Conservation (phyloP, 2,329 filamentous ascomycete species). For the Aspergillus latus region DNA sequence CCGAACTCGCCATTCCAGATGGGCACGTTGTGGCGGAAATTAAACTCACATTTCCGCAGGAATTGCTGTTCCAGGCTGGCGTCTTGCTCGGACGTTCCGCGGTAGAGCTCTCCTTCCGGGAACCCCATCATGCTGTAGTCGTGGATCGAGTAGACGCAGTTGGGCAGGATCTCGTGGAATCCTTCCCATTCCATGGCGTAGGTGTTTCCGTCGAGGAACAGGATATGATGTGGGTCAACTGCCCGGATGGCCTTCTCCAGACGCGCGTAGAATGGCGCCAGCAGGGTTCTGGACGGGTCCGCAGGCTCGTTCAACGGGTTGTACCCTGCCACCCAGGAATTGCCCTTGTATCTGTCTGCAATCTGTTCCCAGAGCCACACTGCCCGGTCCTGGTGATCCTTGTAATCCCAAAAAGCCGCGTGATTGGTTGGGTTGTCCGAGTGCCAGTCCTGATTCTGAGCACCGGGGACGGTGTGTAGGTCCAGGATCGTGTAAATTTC, state of each 20-base stretch:
- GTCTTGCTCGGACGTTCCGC: constrained; percentile 39
- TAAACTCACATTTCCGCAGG: not conserved
- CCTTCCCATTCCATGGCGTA: constrained; percentile 42
- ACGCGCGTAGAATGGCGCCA: constrained; percentile 46
- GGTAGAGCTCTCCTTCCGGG: constrained; percentile 30
- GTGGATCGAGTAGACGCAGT: constrained; percentile 45
- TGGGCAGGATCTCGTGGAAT: constrained; percentile 41
- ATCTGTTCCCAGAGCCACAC: constrained; percentile 48
- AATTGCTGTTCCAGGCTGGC: constrained; percentile 1
- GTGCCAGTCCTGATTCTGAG: constrained; percentile 51
- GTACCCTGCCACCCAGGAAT: constrained; percentile 49
- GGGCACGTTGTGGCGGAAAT: constrained; percentile 31
- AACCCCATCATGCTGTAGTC: constrained; percentile 32
- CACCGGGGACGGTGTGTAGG: constrained; percentile 33
- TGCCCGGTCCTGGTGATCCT: constrained; percentile 48
- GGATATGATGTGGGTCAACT: constrained; percentile 46
- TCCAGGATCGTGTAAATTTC: constrained; percentile 2
- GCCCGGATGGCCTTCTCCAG: constrained; percentile 46
- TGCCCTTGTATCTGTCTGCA: constrained; percentile 42
- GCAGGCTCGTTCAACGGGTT: constrained; percentile 52
- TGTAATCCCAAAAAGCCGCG: constrained; percentile 49
- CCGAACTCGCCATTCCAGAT: constrained; percentile 54
- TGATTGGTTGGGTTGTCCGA: constrained; percentile 43
- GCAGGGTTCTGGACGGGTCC: constrained; percentile 44
- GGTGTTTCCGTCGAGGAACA: constrained; percentile 43